These are phyloP conservation scores for Pholiota conissans DNA, from an alignment of 768 basidiomycete genomes.

Conservation along the genomic window DNA sequence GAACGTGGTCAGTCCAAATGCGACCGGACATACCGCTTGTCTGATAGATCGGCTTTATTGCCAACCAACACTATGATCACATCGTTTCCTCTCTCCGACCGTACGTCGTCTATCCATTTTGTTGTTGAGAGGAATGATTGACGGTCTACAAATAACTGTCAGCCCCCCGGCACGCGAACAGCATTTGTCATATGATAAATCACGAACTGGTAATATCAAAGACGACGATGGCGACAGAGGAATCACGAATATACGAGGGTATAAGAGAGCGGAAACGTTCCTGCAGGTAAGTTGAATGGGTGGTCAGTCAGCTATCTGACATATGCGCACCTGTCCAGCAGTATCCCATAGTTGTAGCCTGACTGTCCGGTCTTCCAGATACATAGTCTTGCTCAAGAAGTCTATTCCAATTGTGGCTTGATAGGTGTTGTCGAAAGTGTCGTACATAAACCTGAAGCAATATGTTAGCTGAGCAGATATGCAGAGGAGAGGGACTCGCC, in stretches of 20 bases:
- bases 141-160: slow-evolving; percentile 58
- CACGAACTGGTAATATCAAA: slow-evolving; percentile 96
- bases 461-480: slow-evolving; percentile 8
- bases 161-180: slow-evolving; percentile 3
- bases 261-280: slow-evolving; percentile 97
- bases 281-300: slow-evolving; percentile 36
- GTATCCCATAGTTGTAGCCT: slow-evolving; percentile 99
- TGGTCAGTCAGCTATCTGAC: not conserved
- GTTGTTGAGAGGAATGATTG: slow-evolving; percentile 97
- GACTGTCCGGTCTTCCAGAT: slow-evolving; percentile 97
- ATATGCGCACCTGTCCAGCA: slow-evolving; percentile 75
- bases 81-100: slow-evolving; percentile 95
- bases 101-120: slow-evolving; percentile 99
- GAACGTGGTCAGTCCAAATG: not conserved
- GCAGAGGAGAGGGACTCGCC: slow-evolving; percentile 45
- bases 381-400: slow-evolving; percentile 99
- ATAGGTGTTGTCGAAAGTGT: slow-evolving; percentile 99
- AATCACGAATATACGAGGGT: slow-evolving; percentile 98
- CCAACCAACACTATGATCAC: slow-evolving; percentile 98
- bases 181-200: slow-evolving; percentile 2
- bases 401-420: slow-evolving; percentile 98
- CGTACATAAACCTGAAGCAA: slow-evolving; percentile 87
- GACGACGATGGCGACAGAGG: slow-evolving; percentile 97
- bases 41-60: slow-evolving; percentile 98
- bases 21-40: slow-evolving; percentile 81